Conservation (phyloP, 2,329 filamentous ascomycete genomes). For the Colletotrichum lindemuthianum region DNA sequence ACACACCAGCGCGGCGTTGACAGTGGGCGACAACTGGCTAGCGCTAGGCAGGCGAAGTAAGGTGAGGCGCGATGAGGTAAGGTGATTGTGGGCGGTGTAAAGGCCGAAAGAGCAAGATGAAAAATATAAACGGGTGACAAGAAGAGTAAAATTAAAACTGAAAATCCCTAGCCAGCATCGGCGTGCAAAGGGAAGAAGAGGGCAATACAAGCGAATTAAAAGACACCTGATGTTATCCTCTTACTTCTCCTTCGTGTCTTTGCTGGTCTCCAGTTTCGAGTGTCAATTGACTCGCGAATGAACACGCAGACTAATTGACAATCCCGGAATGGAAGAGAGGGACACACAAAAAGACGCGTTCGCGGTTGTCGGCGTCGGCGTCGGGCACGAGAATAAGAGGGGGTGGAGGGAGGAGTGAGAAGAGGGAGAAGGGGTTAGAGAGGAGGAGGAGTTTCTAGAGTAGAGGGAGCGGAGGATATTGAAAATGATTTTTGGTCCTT, state of each 20-base stretch:
- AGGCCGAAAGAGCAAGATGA: slow-evolving; percentile 2
- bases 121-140: slow-evolving; percentile 9
- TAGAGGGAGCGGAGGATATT: slow-evolving; percentile 17
- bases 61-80: background rate
- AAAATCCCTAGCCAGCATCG: slow-evolving; percentile 19
- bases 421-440: slow-evolving; percentile 22
- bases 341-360: slow-evolving; percentile 19
- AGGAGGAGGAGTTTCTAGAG: slow-evolving; percentile 7
- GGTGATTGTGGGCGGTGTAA: slow-evolving; percentile 1
- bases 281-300: slow-evolving; percentile 20
- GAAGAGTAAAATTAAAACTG: slow-evolving; percentile 16
- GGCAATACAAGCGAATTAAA: background rate
- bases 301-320: slow-evolving; percentile 16
- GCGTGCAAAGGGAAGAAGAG: background rate
- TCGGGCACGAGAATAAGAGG: slow-evolving; percentile 25
- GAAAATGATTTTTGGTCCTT: slow-evolving; percentile 16
- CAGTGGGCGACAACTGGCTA: too few relatives aligned
- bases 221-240: slow-evolving; percentile 8
- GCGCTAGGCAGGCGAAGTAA: background rate
- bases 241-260: slow-evolving; percentile 3
- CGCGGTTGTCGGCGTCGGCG: slow-evolving; percentile 31
- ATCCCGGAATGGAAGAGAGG: slow-evolving; percentile 19
- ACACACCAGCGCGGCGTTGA: too few relatives aligned
- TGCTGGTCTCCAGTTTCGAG: slow-evolving; percentile 15
- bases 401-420: slow-evolving; percentile 20